Base-by-base conservation (phyloP, 164 flowering plant genomes). In the Vitis amurensis region DNA sequence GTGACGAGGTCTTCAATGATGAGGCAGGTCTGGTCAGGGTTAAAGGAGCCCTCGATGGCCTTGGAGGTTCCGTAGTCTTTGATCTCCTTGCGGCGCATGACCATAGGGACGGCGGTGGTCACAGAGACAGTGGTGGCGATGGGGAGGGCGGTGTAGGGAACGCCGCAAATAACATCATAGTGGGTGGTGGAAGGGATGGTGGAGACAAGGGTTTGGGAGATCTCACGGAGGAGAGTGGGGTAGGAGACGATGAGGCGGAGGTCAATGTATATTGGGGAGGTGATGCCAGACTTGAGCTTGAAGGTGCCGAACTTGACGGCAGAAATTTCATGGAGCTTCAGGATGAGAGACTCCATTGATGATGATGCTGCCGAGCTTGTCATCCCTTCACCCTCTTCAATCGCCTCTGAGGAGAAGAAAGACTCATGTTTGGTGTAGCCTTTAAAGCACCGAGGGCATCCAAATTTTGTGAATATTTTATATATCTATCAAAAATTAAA, bases 111-210 rank as follows among this genome's bases (percentile, higher is more conserved):
- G 66, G 81, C 55, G 66, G 72, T 67, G 61, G 86, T 47, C 37
- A 85, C 50, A 62, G 98, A 93, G 71, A 92, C 83, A 70, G 77
- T 74, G 37, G 99, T 91, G 71, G 99, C 98, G 60, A 95, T 93
- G 63, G 99, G 98, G 56, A 95, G 91, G 50, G 99, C 98, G 3
- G 99, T 93, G 91, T 93, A 93, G 17, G 98, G 99, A 48, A 93
- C 98, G 55, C 98, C 98, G 75, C 98, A 93, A 65, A 95, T 68
- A 76, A 89, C 77, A 73, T 92, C 90, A 84, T 72, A 90, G 16
- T 73, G 4, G 71, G 87, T 47, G 72, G 82, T 27, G 29, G 89
- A 51, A 19, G 94, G 72, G 71, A 85, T 61, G 52, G 87, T 61
- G 31, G 94, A 68, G 80, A 86, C 71, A 23, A 95, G 84, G 71